Base-by-base conservation (phyloP, 1,139 yeast genomes). In the Trichomonascaceae sp. region DNA sequence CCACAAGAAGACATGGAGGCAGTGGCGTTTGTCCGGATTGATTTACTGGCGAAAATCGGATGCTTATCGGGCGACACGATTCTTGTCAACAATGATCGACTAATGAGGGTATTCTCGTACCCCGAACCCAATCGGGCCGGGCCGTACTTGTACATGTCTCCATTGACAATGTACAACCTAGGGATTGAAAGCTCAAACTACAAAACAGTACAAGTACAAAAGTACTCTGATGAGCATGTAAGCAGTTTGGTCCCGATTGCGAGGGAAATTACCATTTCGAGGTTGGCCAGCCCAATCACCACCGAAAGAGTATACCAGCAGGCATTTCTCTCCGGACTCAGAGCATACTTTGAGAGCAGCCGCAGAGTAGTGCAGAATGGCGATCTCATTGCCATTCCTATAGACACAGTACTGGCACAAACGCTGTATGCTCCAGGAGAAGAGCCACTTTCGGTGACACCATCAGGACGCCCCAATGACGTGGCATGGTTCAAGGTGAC, bases 401-500 rank as follows among this genome's bases (percentile, higher is more conserved):
- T 89, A 29, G 95, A 87, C 51, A 67, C 92, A 0, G 57, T 73
- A 1, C 54, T 80, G 28, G 76, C 93, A 0, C 68, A 67, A 41
- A 66, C 81, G 1, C 55, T 79, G 48, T 70, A 69, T 47, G 65
- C 64, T 18, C 52, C 61, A 2, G 36, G 39, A 8, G 45, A 36
- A 52, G 58, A 43, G 50, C 52, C 27, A 18, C 18, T 31, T 11
- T 45, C 41, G 1, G 41, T 39, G 2, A 20, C 49, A 17, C 85
- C 84, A 0, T 57, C 61, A 2, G 82, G 84, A 0, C 68, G 64
- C 28, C 76, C 82, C 0, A 85, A 85, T 50, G 66, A 74, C 0
- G 71, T 87, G 11, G 93, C 89, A 0, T 89, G 96, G 96, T 87
- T 85, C 54, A 72, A 71, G 44, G 60, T 71, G 4, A 56, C 65